Conservation (phyloP, 768 basidiomycete species). For the Hypholoma sublateritium region DNA sequence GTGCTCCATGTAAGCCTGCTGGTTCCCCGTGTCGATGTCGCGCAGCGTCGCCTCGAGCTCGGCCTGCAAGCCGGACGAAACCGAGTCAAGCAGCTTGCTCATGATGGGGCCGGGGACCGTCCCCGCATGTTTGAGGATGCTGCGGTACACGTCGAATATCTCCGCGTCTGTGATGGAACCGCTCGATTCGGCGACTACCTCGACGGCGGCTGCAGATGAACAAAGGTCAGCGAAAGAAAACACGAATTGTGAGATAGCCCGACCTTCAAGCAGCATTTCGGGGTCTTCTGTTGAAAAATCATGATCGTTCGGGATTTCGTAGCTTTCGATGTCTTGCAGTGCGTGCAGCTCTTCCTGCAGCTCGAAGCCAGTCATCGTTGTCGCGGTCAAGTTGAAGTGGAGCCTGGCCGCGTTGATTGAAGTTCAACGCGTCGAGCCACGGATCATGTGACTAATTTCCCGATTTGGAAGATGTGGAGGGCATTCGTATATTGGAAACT, state of each 20-base stretch:
- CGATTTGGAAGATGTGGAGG: neutral
- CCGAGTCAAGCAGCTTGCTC: conserved; percentile 86
- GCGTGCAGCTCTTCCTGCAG: conserved; percentile 77
- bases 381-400: neutral
- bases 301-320: conserved; percentile 69
- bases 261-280: conserved; percentile 59
- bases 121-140: conserved; percentile 75
- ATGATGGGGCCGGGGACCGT: conserved; percentile 63
- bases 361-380: conserved; percentile 47
- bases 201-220: conserved; percentile 64
- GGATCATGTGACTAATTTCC: conserved; percentile 8
- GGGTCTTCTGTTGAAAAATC: conserved; percentile 60
- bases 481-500: too few relatives aligned
- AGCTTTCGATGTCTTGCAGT: conserved; percentile 57
- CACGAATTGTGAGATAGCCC: conserved; percentile 14
- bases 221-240: conserved; percentile 1
- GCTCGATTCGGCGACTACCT: conserved; percentile 73
- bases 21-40: conserved; percentile 70
- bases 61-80: conserved; percentile 70
- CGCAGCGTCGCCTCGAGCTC: conserved; percentile 72
- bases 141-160: conserved; percentile 81
- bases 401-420: neutral
- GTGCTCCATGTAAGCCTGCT: conserved; percentile 59
- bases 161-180: conserved; percentile 67
- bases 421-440: conserved; percentile 8